These are phyloP conservation scores for Chaetomium tenue DNA, from an alignment of 495 filamentous ascomycete species.

Conservation along the genomic window DNA sequence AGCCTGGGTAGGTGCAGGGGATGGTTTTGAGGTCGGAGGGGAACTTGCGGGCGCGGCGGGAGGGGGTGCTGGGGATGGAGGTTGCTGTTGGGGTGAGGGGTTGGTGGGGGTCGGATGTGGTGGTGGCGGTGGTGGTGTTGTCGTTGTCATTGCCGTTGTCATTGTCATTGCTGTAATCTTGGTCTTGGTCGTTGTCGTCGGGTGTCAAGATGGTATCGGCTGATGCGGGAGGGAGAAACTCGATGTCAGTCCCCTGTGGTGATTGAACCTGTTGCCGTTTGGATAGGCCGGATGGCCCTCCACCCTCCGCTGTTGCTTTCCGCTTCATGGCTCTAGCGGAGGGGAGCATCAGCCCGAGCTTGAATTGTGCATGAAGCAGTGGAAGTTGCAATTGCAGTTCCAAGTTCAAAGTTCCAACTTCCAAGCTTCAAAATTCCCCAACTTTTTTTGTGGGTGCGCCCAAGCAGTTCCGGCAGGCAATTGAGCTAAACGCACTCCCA, in stretches of 20 bases:
- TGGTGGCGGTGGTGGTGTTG: neutral
- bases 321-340: slow-evolving; percentile 21
- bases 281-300: neutral
- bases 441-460: slow-evolving; percentile 33
- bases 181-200: slow-evolving; percentile 1
- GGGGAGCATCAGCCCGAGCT: neutral
- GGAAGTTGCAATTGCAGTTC: slow-evolving; percentile 10
- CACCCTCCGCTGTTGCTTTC: slow-evolving; percentile 13
- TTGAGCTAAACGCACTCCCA: neutral
- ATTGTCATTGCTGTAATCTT: no score
- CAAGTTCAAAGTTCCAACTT: no score
- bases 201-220: slow-evolving; percentile 22
- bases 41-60: slow-evolving; percentile 55
- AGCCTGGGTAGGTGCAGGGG: slow-evolving; percentile 65
- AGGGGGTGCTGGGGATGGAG: slow-evolving; percentile 48
- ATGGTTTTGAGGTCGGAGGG: slow-evolving; percentile 73
- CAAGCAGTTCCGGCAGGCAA: slow-evolving; percentile 24
- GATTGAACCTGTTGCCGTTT: slow-evolving; percentile 16
- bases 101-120: slow-evolving; percentile 17
- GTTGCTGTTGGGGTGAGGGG: slow-evolving; percentile 26
- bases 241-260: slow-evolving; percentile 1
- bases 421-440: slow-evolving; percentile 15
- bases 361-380: neutral
- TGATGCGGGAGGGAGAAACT: neutral
- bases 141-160: neutral